Base-by-base conservation (phyloP, 2,329 filamentous ascomycete genomes). In the Arthrobotrys iridis region DNA sequence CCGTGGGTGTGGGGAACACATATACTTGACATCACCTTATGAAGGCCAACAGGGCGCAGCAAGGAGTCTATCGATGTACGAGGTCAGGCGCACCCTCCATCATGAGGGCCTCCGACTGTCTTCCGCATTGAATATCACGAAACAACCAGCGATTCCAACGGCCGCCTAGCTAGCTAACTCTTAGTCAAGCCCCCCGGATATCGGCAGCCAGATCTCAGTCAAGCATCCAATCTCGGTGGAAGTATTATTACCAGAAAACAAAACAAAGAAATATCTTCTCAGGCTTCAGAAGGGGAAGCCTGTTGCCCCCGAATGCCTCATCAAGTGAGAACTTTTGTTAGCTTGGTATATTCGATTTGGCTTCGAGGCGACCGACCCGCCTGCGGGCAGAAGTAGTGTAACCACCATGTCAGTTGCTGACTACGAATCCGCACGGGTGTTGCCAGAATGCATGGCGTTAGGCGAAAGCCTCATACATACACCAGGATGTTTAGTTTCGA, bases 51-150 rank as follows among this genome's bases (percentile, higher is more conserved):
- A 68, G 65, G 65, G 65, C 65, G 65, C 65, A 70, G 65, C 52
- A 40, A 46, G 18, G 22, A 43, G 35, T 57, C 7, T 55, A 30
- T 55, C 30, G 24, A 59, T 43, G 43, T 35, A 57, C 64, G 52
- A 68, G 64, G 64, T 68, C 64, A 67, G 50, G 50, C 50, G 50
- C 50, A 58, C 50, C 40, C 35, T 59, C 63, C 48, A 58, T 43
- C 45, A 18, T 20, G 20, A n/a, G 4, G 10, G 35, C 2, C 2
- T 40, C 35, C 35, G 11, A 40, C 35, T 15, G 35, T 40, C 35
- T 40, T 60, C 52, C 20, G 20, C 11, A 58, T 58, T 26, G 28
- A 24, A 62, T 30, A 6, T 30, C 15, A 11, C 4, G 3, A 37
- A 35, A n/a, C n/a, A n/a, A 10, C n/a, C 22, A 24, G 15, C 35